These are phyloP conservation scores for Aschersonia sp. DNA, from an alignment of 2,329 filamentous ascomycete species.

Conservation along the genomic window DNA sequence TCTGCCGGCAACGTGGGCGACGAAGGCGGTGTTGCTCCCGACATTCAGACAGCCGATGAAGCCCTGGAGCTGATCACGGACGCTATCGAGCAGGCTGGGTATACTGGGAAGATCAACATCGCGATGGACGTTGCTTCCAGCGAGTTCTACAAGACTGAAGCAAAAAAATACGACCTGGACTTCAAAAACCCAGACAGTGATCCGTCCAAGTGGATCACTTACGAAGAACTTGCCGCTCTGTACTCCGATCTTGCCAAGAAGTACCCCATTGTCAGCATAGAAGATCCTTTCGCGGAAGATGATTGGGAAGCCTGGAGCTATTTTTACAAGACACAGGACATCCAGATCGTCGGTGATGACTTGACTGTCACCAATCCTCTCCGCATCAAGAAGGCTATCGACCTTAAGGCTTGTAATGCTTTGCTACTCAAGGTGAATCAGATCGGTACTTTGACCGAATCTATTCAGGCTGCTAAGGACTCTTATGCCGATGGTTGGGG, in stretches of 20 bases:
- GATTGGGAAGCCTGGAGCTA: slow-evolving; percentile 99
- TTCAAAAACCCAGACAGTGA: slow-evolving; percentile 99
- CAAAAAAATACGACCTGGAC: slow-evolving; percentile 99
- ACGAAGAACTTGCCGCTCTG: slow-evolving; percentile 87
- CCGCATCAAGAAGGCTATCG: slow-evolving; percentile 99
- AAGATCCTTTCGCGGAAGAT: slow-evolving; percentile 98
- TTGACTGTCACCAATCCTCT: slow-evolving; percentile 97
- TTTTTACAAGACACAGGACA: slow-evolving; percentile 98
- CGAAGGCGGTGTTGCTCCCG: slow-evolving; percentile 97
- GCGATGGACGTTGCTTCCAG: slow-evolving; percentile 98
- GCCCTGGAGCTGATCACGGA: slow-evolving; percentile 92
- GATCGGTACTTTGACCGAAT: slow-evolving; percentile 97
- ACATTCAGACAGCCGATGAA: slow-evolving; percentile 95
- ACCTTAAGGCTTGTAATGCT: slow-evolving; percentile 97
- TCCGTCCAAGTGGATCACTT: slow-evolving; percentile 93
- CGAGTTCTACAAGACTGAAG: slow-evolving; percentile 97
- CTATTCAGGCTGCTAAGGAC: slow-evolving; percentile 98
- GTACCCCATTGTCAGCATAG: slow-evolving; percentile 97
- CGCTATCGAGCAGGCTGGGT: slow-evolving; percentile 87
- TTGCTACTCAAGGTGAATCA: slow-evolving; percentile 99
- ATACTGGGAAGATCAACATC: slow-evolving; percentile 93
- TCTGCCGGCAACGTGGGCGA: slow-evolving; percentile 98
- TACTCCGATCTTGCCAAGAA: slow-evolving; percentile 82
- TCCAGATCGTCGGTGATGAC: slow-evolving; percentile 97
- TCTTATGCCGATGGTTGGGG: slow-evolving; percentile 92